Percentiles rank a stretch among this genome's conserved stretches.
Evolutionary conservation across 129 eudicot species (phyloP).

Genomic region (Sambucus nigra): DNA sequence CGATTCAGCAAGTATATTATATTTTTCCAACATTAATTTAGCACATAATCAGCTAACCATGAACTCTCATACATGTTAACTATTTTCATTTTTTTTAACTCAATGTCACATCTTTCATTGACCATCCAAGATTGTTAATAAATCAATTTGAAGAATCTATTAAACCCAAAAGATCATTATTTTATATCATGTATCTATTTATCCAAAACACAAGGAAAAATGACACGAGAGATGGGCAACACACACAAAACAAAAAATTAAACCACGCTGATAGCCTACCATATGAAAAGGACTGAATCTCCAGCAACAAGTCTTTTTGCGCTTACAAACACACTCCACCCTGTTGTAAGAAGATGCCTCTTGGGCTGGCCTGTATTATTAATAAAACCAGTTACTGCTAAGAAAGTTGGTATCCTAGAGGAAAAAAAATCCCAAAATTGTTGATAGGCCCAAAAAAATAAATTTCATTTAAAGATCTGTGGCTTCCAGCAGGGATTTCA

Average conservation of each 20-base stretch:
- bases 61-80: too few species aligned
- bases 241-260: neutral
- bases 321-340: conserved; percentile 96
- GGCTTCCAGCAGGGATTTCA: conserved; percentile 3
- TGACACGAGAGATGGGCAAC: neutral
- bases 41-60: too few species aligned
- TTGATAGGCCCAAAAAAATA: neutral
- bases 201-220: neutral
- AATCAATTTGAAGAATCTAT: neutral
- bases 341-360: conserved; percentile 92
- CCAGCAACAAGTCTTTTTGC: conserved; percentile 95
- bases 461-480: neutral
- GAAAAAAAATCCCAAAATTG: neutral
- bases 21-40: too few species aligned
- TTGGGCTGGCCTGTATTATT: conserved; percentile 77
- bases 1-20: too few species aligned
- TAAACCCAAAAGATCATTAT: neutral
- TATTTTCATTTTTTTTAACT: too few species aligned
- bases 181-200: neutral
- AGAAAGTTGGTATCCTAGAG: neutral
- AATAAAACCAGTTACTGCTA: neutral
- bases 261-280: conserved; percentile 48
- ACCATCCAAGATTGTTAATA: neutral
- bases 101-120: neutral
- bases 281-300: conserved; percentile 83